These are phyloP conservation scores for Trypethelium eluteriae DNA, from an alignment of 495 filamentous ascomycete genomes.

Conservation along the genomic window DNA sequence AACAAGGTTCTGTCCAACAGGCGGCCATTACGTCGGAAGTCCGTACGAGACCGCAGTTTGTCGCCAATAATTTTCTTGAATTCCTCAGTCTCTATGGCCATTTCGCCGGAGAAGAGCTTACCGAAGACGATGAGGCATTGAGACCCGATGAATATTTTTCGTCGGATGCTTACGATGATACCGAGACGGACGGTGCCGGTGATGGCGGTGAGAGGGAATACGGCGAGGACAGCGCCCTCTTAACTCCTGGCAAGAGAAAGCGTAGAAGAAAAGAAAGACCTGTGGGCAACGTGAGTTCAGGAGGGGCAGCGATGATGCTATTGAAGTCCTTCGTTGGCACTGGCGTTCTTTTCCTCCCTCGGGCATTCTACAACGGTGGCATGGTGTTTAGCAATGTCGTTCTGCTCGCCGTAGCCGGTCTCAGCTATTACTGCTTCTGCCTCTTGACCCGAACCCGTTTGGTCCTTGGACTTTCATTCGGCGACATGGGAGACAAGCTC, in stretches of 20 bases:
- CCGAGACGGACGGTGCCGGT: slow-evolving; percentile 44
- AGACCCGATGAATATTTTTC: slow-evolving; percentile 74
- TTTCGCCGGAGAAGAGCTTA: slow-evolving; percentile 65
- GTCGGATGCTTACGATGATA: slow-evolving; percentile 39
- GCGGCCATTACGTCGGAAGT: slow-evolving; percentile 33
- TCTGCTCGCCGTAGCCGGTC: slow-evolving; percentile 46
- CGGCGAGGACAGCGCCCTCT: slow-evolving; percentile 40
- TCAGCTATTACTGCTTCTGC: slow-evolving; percentile 56
- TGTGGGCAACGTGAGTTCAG: slow-evolving; percentile 50
- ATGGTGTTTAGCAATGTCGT: slow-evolving; percentile 57
- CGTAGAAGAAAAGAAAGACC: slow-evolving; percentile 36
- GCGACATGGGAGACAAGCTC: slow-evolving; percentile 53
- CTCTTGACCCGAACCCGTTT: slow-evolving; percentile 51
- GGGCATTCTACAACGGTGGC: slow-evolving; percentile 60
- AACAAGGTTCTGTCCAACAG: slow-evolving; percentile 35
- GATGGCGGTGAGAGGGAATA: slow-evolving; percentile 42
- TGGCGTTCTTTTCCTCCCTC: slow-evolving; percentile 62
- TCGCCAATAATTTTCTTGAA: slow-evolving; percentile 58
- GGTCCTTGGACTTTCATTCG: slow-evolving; percentile 49
- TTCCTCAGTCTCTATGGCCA: slow-evolving; percentile 63
- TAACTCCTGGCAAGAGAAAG: slow-evolving; percentile 39
- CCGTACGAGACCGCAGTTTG: slow-evolving; percentile 11
- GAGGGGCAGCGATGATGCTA: slow-evolving; percentile 60
- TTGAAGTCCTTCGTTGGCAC: slow-evolving; percentile 61
- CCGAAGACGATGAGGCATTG: slow-evolving; percentile 50